phyloP scores from a whole-genome alignment of 139 green algal species.

The Pseudopediastrum boryanum region DNA sequence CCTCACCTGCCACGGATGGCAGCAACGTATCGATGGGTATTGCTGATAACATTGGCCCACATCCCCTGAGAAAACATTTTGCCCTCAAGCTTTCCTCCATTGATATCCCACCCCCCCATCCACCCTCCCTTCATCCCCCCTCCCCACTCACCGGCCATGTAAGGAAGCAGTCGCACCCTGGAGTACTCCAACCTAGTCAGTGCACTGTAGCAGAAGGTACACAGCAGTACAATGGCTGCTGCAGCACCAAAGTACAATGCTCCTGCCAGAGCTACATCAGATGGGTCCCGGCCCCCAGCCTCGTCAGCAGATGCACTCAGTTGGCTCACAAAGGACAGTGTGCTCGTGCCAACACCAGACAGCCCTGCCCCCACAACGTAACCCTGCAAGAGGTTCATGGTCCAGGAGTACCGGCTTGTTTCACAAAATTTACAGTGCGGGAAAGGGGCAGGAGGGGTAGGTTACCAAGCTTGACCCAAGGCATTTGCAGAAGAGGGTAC shows the following conservation, averaged over 20 bases:
- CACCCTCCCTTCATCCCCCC: too few relatives aligned
- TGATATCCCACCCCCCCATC: too few relatives aligned
- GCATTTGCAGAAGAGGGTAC: too few relatives aligned
- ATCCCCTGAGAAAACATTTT: too few relatives aligned
- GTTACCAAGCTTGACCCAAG: too few relatives aligned
- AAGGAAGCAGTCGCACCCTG: constrained; percentile 12
- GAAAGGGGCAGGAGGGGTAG: too few relatives aligned
- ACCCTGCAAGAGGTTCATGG: constrained; percentile 34
- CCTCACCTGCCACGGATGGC: too few relatives aligned
- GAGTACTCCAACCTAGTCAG: constrained; percentile 36
- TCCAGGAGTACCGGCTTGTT: too few relatives aligned
- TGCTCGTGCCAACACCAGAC: constrained; percentile 33
- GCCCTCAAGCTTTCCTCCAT: too few relatives aligned
- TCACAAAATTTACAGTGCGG: too few relatives aligned
- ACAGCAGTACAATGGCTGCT: constrained; percentile 20
- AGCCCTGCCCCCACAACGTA: constrained; percentile 38
- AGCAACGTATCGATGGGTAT: too few relatives aligned
- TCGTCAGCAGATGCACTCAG: neutral
- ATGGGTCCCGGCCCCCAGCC: neutral
- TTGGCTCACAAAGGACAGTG: constrained; percentile 32
- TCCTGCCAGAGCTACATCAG: constrained; percentile 37
- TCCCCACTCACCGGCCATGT: constrained; percentile 29
- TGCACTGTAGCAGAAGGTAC: constrained; percentile 8
- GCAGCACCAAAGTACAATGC: constrained; percentile 41
- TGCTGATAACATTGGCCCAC: too few relatives aligned